A percentile compares a stretch with the other conserved stretches of the same genome.
These are phyloP conservation scores for Kalaharituber pfeilii DNA, from an alignment of 2,329 filamentous ascomycete species.

Conservation along the genomic window DNA sequence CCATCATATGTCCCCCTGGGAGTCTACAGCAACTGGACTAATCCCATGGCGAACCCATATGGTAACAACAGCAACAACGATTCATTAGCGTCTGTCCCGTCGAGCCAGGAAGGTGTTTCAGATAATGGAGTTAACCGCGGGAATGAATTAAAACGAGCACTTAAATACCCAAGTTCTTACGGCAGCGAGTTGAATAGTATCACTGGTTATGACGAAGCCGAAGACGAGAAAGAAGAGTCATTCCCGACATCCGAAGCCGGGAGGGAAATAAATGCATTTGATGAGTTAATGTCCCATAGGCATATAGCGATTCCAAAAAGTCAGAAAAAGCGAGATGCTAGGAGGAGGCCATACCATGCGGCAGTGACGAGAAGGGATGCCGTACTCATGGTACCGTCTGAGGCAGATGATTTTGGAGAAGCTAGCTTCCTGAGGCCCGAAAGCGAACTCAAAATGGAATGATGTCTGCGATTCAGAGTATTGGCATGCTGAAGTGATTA, in stretches of 20 bases:
- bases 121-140: no score
- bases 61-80: slow-evolving; percentile 2
- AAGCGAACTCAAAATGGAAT: neutral
- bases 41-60: neutral
- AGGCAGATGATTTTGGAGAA: slow-evolving; percentile 15
- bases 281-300: neutral
- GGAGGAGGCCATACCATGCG: neutral
- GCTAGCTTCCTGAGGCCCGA: slow-evolving; percentile 11
- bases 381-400: neutral
- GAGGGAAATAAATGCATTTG: neutral
- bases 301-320: slow-evolving; percentile 7
- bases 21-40: neutral
- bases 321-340: slow-evolving; percentile 4
- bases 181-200: neutral
- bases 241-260: neutral
- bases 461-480: neutral
- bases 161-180: neutral
- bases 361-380: neutral
- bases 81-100: neutral
- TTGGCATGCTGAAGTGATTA: neutral
- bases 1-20: neutral
- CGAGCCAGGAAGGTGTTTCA: neutral
- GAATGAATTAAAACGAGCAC: no score
- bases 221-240: neutral
- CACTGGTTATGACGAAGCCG: neutral